Evolutionary conservation across 192 early-diverging fungal species (phyloP).

Genomic region (Tieghemiomyces parasiticus): DNA sequence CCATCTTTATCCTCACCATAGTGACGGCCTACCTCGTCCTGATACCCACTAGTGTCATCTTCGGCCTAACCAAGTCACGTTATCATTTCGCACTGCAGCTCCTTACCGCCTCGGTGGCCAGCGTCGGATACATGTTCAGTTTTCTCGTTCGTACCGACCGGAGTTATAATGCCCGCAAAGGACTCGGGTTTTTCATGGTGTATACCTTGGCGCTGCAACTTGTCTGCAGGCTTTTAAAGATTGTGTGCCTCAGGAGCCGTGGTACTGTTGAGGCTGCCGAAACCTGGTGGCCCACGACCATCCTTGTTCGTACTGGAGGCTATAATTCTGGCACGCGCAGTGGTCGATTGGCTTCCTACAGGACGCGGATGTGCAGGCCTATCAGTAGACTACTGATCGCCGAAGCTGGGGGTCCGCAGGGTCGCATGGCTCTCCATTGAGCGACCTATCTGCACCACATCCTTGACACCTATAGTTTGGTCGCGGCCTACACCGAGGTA

Average conservation of each 20-base stretch:
- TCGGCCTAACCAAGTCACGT: not conserved
- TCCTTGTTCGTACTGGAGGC: not conserved
- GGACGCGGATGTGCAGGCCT: not conserved
- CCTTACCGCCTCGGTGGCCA: not conserved
- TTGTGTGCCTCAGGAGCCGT: not conserved
- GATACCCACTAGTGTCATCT: slow-evolving; percentile 6
- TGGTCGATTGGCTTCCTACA: not conserved
- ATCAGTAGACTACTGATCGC: not conserved
- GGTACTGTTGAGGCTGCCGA: not conserved
- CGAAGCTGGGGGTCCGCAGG: too few relatives aligned
- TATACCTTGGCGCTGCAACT: not conserved
- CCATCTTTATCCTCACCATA: slow-evolving; percentile 1
- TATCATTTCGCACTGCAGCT: slow-evolving; percentile 8
- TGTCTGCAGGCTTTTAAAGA: not conserved
- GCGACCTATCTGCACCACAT: too few relatives aligned
- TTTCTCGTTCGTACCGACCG: not conserved
- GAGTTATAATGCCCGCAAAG: slow-evolving; percentile 6
- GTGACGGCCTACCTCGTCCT: not conserved
- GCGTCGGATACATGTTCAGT: slow-evolving; percentile 6
- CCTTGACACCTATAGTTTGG: not conserved
- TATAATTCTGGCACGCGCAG: too few relatives aligned
- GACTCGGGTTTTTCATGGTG: slow-evolving; percentile 9
- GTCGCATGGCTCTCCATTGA: not conserved
- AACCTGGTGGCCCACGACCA: not conserved
- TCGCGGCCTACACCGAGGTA: slow-evolving; percentile 3